Base-by-base conservation (phyloP, 441 rosid genomes). In the Mallotus japonicus region DNA sequence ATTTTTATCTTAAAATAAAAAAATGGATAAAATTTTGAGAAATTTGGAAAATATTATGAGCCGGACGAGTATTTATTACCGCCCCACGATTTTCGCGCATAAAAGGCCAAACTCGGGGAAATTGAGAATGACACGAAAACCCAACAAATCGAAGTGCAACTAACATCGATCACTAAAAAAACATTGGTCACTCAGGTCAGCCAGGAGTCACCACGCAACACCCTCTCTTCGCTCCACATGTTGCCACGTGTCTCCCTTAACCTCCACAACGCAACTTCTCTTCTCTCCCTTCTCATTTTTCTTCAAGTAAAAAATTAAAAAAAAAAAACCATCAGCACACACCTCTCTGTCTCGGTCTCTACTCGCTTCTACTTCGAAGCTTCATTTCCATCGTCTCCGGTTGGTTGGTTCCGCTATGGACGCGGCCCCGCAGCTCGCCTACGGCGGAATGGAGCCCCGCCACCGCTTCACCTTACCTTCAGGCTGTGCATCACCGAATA, bases 381-480 rank as follows among this genome's bases (percentile, higher is more conserved):
- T 44, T 37, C 5, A 37, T 37, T 54, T 47, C 32, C 19, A 3
- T 6, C 1, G 40, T 24, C 11, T 40, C n/a, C n/a, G 28, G 6
- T 8, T 47, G 50, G 14, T 49, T 71, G 73, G 20, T 67, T 78
- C 83, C 69, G 79, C 76, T 55, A 92, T 91, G 98, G 97, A 86
- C 78, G 87, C 90, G 76, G 87, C 83, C 8, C 85, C 89, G 24
- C 88, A 84, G 77, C 91, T 90, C 76, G 86, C 86, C 66, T 86
- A 87, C 80, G 83, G 90, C 82, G 90, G 96, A 74, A 65, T 84
- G 46, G 81, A 79, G 51, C 81, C 88, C 1, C 73, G 73, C 24
- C 78, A 73, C 32, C 87, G 87, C 0, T 76, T 80, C 81, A 37
- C 80, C 65, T 55, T 71, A 49, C 82, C 83, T 24, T 54, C 85